Percentiles rank a stretch among this genome's conserved stretches.
phyloP scores from a whole-genome alignment of 1,139 yeast species.

The Geotrichum citri-aurantii region DNA sequence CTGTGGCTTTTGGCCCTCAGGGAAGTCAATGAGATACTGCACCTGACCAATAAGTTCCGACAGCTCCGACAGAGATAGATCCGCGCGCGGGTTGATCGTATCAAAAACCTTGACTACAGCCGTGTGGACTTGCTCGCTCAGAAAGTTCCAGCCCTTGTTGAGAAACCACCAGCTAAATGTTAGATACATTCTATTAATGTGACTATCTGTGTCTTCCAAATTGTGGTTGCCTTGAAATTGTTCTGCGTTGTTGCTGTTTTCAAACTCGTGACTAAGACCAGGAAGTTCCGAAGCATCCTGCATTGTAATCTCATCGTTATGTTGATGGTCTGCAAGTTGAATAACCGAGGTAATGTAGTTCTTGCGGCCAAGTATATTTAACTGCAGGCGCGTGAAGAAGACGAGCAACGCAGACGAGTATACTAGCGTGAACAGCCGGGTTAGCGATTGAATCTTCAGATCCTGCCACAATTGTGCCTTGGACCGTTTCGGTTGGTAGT shows the following conservation, averaged over 20 bases:
- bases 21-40: constrained; percentile 40
- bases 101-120: constrained; percentile 60
- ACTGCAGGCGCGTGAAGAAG: constrained; percentile 73
- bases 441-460: constrained; percentile 63
- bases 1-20: constrained; percentile 12
- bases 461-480: constrained; percentile 83
- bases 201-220: constrained; percentile 21
- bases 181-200: constrained; percentile 73
- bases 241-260: constrained; percentile 16
- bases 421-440: constrained; percentile 65
- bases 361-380: constrained; percentile 81
- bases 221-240: constrained; percentile 9
- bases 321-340: constrained; percentile 48
- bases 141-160: constrained; percentile 72
- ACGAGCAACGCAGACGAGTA: constrained; percentile 67
- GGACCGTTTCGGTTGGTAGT: constrained; percentile 34
- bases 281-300: constrained; percentile 8
- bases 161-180: constrained; percentile 93
- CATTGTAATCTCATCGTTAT: constrained; percentile 17
- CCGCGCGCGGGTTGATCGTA: constrained; percentile 62
- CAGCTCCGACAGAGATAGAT: constrained; percentile 58
- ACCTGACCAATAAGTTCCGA: constrained; percentile 43
- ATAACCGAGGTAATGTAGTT: constrained; percentile 79
- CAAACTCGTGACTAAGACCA: constrained; percentile 3
- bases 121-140: constrained; percentile 50